Conservation (phyloP, 1,284 basidiomycete species). For the Heterobasidion occidentale region DNA sequence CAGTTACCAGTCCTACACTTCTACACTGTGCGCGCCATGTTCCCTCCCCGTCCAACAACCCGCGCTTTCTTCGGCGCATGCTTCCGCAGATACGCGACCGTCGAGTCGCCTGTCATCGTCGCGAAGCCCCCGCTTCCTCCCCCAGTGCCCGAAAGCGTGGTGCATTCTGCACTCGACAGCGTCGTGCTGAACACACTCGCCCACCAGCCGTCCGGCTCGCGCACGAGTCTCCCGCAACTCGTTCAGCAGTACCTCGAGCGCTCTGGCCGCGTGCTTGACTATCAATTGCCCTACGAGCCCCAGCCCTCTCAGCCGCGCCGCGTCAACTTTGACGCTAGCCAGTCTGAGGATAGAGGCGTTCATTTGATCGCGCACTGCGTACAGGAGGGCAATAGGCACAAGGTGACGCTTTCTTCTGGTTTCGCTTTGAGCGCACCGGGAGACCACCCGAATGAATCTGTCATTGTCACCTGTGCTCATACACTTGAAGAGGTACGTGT, state of each 20-base stretch:
- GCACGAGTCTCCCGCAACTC: conserved; percentile 9
- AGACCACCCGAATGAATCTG: conserved; percentile 22
- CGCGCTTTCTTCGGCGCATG: not conserved
- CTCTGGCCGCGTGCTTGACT: conserved; percentile 34
- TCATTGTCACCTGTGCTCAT: conserved; percentile 60
- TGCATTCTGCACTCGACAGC: conserved; percentile 4
- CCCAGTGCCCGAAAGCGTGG: not conserved
- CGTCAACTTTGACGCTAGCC: conserved; percentile 15
- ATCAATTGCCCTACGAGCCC: conserved; percentile 43
- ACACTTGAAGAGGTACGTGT: conserved; percentile 52
- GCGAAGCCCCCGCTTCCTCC: conserved; percentile 7
- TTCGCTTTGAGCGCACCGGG: conserved; percentile 41
- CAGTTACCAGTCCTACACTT: too few relatives aligned
- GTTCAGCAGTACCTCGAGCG: conserved; percentile 15
- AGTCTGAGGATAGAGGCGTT: conserved; percentile 32
- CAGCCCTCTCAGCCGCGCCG: conserved; percentile 28
- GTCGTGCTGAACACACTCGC: conserved; percentile 9
- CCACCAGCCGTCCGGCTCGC: not conserved
- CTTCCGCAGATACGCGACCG: conserved; percentile 5
- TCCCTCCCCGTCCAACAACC: not conserved
- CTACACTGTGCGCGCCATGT: not conserved
- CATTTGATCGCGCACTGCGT: conserved; percentile 53
- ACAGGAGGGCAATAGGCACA: conserved; percentile 32
- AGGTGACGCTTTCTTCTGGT: conserved; percentile 53
- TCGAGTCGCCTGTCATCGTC: conserved; percentile 8